Evolutionary conservation across 331 rosid species (phyloP).

Genomic region (Acacia pycnantha): DNA sequence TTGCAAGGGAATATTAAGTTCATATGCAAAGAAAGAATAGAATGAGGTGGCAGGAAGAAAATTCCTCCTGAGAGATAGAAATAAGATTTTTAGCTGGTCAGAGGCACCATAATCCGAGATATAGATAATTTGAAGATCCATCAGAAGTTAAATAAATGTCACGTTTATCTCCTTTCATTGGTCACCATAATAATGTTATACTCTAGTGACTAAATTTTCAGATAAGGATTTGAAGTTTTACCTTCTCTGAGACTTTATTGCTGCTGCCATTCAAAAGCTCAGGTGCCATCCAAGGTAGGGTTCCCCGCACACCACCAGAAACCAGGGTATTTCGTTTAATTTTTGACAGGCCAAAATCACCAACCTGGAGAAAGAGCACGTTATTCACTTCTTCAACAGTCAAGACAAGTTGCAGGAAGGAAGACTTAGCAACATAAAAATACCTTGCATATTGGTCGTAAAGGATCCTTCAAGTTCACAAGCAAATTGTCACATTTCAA

Average conservation of each 20-base stretch:
- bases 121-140: constrained; percentile 1
- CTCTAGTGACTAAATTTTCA: constrained; percentile 14
- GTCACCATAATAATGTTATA: neutral
- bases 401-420: constrained; percentile 9
- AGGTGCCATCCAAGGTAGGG: constrained; percentile 99
- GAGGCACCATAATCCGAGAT: neutral
- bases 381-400: constrained; percentile 21
- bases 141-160: neutral
- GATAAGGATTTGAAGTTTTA: constrained; percentile 8
- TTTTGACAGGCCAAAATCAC: constrained; percentile 97
- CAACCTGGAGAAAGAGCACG: constrained; percentile 60
- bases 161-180: neutral
- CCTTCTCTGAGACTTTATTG: constrained; percentile 97
- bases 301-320: constrained; percentile 97
- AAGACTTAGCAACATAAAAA: constrained; percentile 4
- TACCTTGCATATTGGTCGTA: constrained; percentile 96
- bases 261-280: constrained; percentile 95
- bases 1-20: constrained; percentile 9
- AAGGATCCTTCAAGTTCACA: constrained; percentile 91
- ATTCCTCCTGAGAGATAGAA: neutral
- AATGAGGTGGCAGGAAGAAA: neutral
- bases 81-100: neutral
- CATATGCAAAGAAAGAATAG: neutral
- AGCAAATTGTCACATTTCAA: constrained; percentile 97
- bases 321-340: constrained; percentile 90